Conservation (phyloP, 305 asterid genomes). For the Fraxinus floribunda region DNA sequence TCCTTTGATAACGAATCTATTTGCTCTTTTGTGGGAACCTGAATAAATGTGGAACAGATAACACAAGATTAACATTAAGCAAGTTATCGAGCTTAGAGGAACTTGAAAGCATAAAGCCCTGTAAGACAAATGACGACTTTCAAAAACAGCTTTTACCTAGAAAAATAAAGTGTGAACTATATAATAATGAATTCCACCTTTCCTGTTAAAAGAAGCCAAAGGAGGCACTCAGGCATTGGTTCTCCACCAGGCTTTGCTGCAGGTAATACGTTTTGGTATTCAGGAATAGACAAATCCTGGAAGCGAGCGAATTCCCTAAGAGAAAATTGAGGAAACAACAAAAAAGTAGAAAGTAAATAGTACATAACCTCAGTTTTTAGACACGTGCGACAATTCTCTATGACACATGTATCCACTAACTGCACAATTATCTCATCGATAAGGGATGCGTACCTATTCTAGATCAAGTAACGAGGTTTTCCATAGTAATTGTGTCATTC, state of each 20-base stretch:
- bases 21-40: conserved; percentile 73
- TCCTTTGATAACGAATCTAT: conserved; percentile 57
- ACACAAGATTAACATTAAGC: not conserved
- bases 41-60: not conserved
- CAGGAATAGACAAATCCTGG: conserved; percentile 78
- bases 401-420: not conserved
- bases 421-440: conserved; percentile 1
- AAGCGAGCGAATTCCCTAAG: conserved; percentile 91
- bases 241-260: conserved; percentile 84
- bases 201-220: conserved; percentile 94
- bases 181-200: conserved; percentile 38
- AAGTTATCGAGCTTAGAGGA: not conserved
- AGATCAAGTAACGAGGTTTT: conserved; percentile 86
- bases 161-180: not conserved
- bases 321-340: conserved; percentile 23
- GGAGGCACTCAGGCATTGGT: conserved; percentile 95
- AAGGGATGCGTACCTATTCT: conserved; percentile 56
- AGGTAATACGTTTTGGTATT: conserved; percentile 84
- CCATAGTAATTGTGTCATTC: conserved; percentile 90
- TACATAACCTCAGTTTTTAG: not conserved
- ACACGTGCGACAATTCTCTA: not conserved
- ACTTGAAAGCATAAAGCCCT: not conserved
- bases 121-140: not conserved
- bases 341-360: not conserved
- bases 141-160: not conserved